These are phyloP conservation scores for Neurospora hispaniola DNA, from an alignment of 495 filamentous ascomycete genomes.

Conservation along the genomic window DNA sequence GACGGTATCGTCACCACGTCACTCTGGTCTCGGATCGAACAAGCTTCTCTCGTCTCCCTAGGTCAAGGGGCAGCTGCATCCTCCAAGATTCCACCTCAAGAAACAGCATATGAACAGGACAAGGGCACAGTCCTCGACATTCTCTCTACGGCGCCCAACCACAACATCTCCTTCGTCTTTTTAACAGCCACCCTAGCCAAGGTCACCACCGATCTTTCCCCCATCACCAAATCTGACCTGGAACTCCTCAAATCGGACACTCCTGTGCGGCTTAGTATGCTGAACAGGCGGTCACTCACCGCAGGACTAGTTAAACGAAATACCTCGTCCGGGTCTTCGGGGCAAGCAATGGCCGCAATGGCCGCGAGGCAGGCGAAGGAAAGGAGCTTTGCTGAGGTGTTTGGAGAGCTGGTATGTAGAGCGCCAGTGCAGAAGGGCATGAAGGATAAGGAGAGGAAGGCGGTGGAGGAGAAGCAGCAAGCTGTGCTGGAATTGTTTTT, in stretches of 20 bases:
- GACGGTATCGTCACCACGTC: slow-evolving; percentile 61
- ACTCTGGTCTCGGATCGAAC: slow-evolving; percentile 64
- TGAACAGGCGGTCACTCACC: slow-evolving; percentile 27
- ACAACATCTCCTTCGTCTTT: slow-evolving; percentile 81
- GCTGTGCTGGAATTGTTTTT: slow-evolving; percentile 33
- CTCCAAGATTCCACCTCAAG: slow-evolving; percentile 33
- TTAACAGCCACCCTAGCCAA: slow-evolving; percentile 62
- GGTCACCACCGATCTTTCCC: slow-evolving; percentile 36
- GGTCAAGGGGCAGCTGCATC: slow-evolving; percentile 16
- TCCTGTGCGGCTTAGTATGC: slow-evolving; percentile 11
- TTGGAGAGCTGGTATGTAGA: slow-evolving; percentile 36
- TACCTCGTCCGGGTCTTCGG: slow-evolving; percentile 1
- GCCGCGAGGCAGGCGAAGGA: slow-evolving; percentile 35
- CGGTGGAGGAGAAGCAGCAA: slow-evolving; percentile 34
- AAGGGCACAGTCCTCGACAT: slow-evolving; percentile 61
- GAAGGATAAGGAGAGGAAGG: slow-evolving; percentile 37
- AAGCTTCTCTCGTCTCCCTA: slow-evolving; percentile 36
- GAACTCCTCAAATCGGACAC: slow-evolving; percentile 16
- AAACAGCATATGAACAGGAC: slow-evolving; percentile 47
- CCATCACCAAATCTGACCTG: slow-evolving; percentile 27
- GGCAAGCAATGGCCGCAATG: slow-evolving; percentile 19
- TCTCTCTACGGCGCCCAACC: slow-evolving; percentile 57
- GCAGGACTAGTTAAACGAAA: slow-evolving; percentile 1
- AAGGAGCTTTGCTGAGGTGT: slow-evolving; percentile 35
- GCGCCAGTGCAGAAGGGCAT: slow-evolving; percentile 16